Evolutionary conservation across 345 rosid species (phyloP).

Genomic region (Lepidium aucheri): DNA sequence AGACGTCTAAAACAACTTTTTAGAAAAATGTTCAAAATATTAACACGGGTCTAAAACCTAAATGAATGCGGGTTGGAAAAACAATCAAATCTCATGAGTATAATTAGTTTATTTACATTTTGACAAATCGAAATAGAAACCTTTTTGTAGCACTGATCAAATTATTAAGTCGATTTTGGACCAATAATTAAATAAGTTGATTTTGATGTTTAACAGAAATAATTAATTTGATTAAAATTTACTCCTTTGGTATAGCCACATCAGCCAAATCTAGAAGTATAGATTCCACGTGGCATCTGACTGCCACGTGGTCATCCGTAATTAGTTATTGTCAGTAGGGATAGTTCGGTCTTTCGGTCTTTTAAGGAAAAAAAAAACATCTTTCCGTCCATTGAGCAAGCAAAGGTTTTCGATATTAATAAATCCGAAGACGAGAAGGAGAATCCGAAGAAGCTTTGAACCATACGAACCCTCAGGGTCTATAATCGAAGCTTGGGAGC

Average conservation of each 20-base stretch:
- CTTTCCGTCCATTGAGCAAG: conserved; percentile 7
- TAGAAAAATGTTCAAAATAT: too few species aligned
- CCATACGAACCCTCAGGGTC: conserved; percentile 5
- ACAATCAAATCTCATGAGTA: too few species aligned
- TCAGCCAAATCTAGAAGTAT: conserved; percentile 1
- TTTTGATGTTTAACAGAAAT: too few species aligned
- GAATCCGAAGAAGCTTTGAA: conserved; percentile 12
- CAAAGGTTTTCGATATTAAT: conserved; percentile 13
- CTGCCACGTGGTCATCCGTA: conserved; percentile 19
- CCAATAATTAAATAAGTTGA: too few species aligned
- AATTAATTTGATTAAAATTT: too few species aligned
- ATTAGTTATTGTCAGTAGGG: background rate
- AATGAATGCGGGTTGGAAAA: too few species aligned
- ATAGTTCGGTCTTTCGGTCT: background rate
- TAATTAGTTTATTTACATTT: too few species aligned
- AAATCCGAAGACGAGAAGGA: conserved; percentile 10
- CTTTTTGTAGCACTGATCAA: background rate
- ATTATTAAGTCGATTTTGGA: too few species aligned
- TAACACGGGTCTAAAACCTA: too few species aligned
- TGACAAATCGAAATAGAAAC: background rate
- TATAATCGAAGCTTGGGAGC: conserved; percentile 10
- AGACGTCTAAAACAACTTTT: too few species aligned
- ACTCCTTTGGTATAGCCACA: background rate
- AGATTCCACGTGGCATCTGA: conserved; percentile 3
- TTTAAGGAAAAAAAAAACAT: conserved; percentile 6